A percentile compares a stretch with the other conserved stretches of the same genome.
Conservation (phyloP, 2,329 filamentous ascomycete genomes). For the Xylariaceae sp. region DNA sequence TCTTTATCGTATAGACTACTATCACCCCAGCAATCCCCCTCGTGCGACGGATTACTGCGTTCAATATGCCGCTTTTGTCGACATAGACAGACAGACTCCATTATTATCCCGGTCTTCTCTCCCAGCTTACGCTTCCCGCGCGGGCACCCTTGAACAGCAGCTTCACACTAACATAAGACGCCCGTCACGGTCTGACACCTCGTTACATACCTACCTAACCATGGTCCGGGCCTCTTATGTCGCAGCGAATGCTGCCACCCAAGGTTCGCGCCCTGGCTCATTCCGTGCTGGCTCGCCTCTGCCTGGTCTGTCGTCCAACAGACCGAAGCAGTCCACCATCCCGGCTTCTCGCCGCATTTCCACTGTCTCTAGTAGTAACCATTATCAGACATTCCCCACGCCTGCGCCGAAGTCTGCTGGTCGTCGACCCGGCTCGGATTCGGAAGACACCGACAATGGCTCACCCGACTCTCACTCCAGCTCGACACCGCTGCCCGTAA, state of each 20-base stretch:
- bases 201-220: neutral
- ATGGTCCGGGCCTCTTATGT: constrained; percentile 22
- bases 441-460: constrained; percentile 29
- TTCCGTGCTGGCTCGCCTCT: constrained; percentile 33
- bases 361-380: constrained; percentile 45
- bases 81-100: neutral
- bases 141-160: neutral
- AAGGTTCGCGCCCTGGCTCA: constrained; percentile 20
- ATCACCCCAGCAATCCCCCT: too few species aligned
- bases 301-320: constrained; percentile 21
- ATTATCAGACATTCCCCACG: constrained; percentile 79
- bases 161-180: too few species aligned
- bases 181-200: neutral
- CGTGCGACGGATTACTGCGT: too few species aligned
- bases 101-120: neutral
- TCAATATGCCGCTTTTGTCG: neutral
- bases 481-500: constrained; percentile 72
- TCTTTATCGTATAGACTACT: too few species aligned
- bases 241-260: constrained; percentile 19
- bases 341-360: constrained; percentile 30
- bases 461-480: constrained; percentile 36
- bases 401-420: constrained; percentile 64
- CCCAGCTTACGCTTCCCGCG: neutral
- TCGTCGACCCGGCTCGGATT: constrained; percentile 31
- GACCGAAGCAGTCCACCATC: constrained; percentile 2